phyloP scores from a whole-genome alignment of 2,329 filamentous ascomycete species.

The Passalora sequoiae region DNA sequence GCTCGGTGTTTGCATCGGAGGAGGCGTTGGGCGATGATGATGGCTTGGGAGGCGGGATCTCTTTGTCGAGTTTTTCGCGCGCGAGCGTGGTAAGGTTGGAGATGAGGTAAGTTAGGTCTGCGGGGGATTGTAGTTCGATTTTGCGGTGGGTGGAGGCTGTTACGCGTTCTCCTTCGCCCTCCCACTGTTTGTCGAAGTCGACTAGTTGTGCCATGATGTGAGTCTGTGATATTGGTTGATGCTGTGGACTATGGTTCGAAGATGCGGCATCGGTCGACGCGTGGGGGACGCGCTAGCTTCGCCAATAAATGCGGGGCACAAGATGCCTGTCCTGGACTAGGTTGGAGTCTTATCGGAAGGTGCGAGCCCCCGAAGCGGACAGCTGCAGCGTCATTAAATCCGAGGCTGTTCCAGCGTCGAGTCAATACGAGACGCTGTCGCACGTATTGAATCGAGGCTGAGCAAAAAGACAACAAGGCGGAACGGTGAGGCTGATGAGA shows the following conservation, averaged over 20 bases:
- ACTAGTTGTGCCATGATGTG: slow-evolving; percentile 6
- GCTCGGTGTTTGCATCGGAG: not conserved
- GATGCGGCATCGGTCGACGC: not conserved
- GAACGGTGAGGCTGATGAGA: too few relatives aligned
- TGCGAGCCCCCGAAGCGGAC: too few relatives aligned
- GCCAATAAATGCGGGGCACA: too few relatives aligned
- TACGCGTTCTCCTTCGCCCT: slow-evolving; percentile 25
- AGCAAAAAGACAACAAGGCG: too few relatives aligned
- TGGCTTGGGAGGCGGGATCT: too few relatives aligned
- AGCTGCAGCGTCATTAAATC: too few relatives aligned
- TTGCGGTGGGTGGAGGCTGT: slow-evolving; percentile 55
- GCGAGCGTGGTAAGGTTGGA: slow-evolving; percentile 65
- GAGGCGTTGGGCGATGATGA: slow-evolving; percentile 41
- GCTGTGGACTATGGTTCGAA: not conserved
- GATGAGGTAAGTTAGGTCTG: slow-evolving; percentile 67
- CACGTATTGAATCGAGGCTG: too few relatives aligned
- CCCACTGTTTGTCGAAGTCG: slow-evolving; percentile 22
- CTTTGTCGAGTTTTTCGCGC: slow-evolving; percentile 55
- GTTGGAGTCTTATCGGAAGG: too few relatives aligned
- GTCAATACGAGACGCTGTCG: too few relatives aligned
- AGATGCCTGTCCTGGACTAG: too few relatives aligned
- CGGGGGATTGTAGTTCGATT: slow-evolving; percentile 72
- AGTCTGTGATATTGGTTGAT: not conserved
- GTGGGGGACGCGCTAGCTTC: not conserved
- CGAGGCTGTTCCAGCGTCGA: too few relatives aligned